Evolutionary conservation across 2,329 filamentous ascomycete species (phyloP).

Genomic region (Keithomyces neogunnii): DNA sequence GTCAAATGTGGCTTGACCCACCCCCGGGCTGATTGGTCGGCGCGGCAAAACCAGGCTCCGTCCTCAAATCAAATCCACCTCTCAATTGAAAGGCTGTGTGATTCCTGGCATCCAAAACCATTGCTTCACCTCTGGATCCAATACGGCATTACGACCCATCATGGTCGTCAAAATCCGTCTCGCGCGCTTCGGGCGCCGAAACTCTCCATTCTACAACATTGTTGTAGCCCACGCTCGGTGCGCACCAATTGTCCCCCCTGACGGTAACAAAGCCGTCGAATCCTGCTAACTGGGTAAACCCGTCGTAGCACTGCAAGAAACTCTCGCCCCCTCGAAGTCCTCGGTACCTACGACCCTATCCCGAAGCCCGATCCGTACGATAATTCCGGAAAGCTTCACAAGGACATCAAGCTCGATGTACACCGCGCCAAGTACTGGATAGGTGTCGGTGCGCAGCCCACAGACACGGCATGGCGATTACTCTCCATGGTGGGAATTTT

Average conservation of each 20-base stretch:
- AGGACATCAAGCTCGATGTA: slow-evolving; percentile 83
- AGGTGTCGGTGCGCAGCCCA: slow-evolving; percentile 91
- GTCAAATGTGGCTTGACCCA: neutral
- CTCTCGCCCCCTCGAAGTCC: slow-evolving; percentile 85
- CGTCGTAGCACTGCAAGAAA: slow-evolving; percentile 67
- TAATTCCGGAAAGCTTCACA: slow-evolving; percentile 62
- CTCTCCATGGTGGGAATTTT: slow-evolving; percentile 62
- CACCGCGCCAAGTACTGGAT: slow-evolving; percentile 88
- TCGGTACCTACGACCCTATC: slow-evolving; percentile 67
- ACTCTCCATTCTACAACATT: slow-evolving; percentile 94
- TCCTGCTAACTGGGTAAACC: neutral
- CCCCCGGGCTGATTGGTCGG: slow-evolving; percentile 11
- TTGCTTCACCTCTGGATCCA: neutral
- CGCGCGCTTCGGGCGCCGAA: slow-evolving; percentile 82
- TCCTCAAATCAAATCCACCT: slow-evolving; percentile 1
- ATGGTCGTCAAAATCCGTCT: slow-evolving; percentile 96
- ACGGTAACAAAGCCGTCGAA: neutral
- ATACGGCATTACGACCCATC: slow-evolving; percentile 5
- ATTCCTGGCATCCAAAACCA: too few species aligned
- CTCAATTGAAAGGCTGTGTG: neutral
- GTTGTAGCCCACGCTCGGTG: slow-evolving; percentile 90
- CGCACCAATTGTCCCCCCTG: slow-evolving; percentile 14
- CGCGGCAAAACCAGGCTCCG: slow-evolving; percentile 29
- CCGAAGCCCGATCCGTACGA: slow-evolving; percentile 55
- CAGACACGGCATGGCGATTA: slow-evolving; percentile 79